Percentiles rank a stretch among this genome's conserved stretches.
These are phyloP conservation scores for Drosera spatulata DNA, from an alignment of 179 eudicot species.

Conservation along the genomic window DNA sequence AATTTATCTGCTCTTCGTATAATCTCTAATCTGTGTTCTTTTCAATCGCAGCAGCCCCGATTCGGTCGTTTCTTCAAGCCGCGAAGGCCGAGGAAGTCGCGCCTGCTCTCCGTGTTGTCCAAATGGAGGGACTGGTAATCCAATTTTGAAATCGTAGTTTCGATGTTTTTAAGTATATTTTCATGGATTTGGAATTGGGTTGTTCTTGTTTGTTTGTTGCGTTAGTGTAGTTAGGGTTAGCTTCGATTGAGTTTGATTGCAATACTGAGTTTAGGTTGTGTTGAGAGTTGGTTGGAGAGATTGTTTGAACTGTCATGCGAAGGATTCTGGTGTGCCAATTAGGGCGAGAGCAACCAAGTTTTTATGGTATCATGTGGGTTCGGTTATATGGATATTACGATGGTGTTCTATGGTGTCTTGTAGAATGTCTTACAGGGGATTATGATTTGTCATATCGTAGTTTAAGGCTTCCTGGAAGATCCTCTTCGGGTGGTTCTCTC, in stretches of 20 bases:
- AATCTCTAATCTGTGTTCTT: no score
- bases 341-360: no score
- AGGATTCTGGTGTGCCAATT: not conserved
- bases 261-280: not conserved
- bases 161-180: not conserved
- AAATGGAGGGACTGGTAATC: conserved; percentile 58
- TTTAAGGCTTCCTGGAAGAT: not conserved
- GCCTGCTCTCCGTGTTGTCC: conserved; percentile 81
- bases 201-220: not conserved
- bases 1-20: no score
- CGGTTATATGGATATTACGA: no score
- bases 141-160: conserved; percentile 16
- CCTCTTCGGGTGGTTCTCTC: not conserved
- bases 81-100: conserved; percentile 66
- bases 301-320: not conserved
- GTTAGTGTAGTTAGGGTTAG: not conserved
- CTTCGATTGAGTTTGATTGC: not conserved
- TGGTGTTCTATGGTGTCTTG: no score
- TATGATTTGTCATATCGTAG: no score
- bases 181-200: not conserved
- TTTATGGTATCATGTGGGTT: no score
- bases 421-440: no score
- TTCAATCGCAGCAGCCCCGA: conserved; percentile 26
- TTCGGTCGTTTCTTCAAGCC: conserved; percentile 83
- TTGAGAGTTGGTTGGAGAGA: not conserved